Percentiles rank a stretch among this genome's conserved stretches.
Conservation (phyloP, 106 monocot species). For the Apostasia shenzhenica region DNA sequence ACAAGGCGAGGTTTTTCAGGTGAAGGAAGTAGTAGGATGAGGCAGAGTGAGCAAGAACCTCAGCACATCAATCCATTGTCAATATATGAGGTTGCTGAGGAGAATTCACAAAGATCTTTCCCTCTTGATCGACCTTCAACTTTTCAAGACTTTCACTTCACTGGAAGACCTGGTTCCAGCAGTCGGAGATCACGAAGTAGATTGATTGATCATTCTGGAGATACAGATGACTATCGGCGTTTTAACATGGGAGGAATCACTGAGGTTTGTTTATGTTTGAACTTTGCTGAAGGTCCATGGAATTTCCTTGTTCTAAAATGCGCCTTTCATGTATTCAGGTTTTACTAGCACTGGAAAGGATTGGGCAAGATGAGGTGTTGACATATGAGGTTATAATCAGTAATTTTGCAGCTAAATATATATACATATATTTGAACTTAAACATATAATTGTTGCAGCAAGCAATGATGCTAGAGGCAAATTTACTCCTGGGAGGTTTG, state of each 20-base stretch:
- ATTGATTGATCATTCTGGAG: constrained; percentile 14
- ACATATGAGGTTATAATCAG: constrained; percentile 42
- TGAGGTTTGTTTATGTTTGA: constrained; percentile 35
- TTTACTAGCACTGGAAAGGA: constrained; percentile 51
- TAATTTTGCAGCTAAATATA: neutral
- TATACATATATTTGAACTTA: neutral
- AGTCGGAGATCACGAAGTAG: constrained; percentile 17
- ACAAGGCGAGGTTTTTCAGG: constrained; percentile 15
- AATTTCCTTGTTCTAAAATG: neutral
- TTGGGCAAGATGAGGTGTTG: constrained; percentile 53
- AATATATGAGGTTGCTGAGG: constrained; percentile 14
- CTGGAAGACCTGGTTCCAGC: constrained; percentile 19
- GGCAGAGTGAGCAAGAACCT: constrained; percentile 14
- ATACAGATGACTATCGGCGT: constrained; percentile 19
- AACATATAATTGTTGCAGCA: constrained; percentile 35
- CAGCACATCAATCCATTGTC: constrained; percentile 13
- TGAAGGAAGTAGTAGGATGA: constrained; percentile 18
- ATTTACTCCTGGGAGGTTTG: constrained; percentile 41
- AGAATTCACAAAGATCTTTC: constrained; percentile 17
- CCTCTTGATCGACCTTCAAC: constrained; percentile 13
- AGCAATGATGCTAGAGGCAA: constrained; percentile 50
- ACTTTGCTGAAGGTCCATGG: neutral
- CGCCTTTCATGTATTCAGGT: constrained; percentile 25
- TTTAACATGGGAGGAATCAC: constrained; percentile 30
- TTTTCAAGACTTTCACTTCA: constrained; percentile 7